phyloP scores from a whole-genome alignment of 1,284 basidiomycete species.

The Marasmius tenuissimus region DNA sequence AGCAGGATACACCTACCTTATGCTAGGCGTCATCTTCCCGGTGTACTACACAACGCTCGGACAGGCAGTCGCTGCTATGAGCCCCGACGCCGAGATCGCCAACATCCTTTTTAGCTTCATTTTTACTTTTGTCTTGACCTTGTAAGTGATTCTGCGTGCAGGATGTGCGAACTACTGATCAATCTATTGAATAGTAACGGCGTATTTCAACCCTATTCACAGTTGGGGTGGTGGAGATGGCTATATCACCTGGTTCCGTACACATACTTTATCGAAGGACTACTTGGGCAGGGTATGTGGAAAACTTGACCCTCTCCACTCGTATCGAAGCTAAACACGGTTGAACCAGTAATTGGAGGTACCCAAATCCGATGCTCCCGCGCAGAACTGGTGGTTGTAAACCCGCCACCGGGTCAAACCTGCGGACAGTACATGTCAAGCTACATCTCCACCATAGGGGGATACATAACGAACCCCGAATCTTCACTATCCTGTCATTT shows the following conservation, averaged over 20 bases:
- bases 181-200: slow-evolving; percentile 48
- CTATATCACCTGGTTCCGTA: slow-evolving; percentile 82
- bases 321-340: background rate
- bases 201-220: slow-evolving; percentile 61
- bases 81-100: slow-evolving; percentile 65
- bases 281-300: slow-evolving; percentile 47
- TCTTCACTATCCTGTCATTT: slow-evolving; percentile 55
- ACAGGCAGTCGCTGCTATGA: slow-evolving; percentile 66
- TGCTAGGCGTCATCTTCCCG: slow-evolving; percentile 48
- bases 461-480: slow-evolving; percentile 65
- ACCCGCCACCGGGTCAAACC: slow-evolving; percentile 60
- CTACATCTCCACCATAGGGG: slow-evolving; percentile 55
- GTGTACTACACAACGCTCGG: slow-evolving; percentile 57
- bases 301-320: background rate
- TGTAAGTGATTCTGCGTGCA: slow-evolving; percentile 42
- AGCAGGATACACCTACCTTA: slow-evolving; percentile 56
- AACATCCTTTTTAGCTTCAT: slow-evolving; percentile 65
- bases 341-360: slow-evolving; percentile 40
- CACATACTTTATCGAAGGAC: slow-evolving; percentile 66
- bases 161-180: slow-evolving; percentile 10
- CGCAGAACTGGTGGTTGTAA: slow-evolving; percentile 51
- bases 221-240: slow-evolving; percentile 82
- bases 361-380: slow-evolving; percentile 54
- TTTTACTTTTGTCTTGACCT: slow-evolving; percentile 69
- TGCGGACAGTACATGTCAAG: slow-evolving; percentile 56